phyloP scores from a whole-genome alignment of 371 early-diverging fungal genomes.

The Coemansia sp. region DNA sequence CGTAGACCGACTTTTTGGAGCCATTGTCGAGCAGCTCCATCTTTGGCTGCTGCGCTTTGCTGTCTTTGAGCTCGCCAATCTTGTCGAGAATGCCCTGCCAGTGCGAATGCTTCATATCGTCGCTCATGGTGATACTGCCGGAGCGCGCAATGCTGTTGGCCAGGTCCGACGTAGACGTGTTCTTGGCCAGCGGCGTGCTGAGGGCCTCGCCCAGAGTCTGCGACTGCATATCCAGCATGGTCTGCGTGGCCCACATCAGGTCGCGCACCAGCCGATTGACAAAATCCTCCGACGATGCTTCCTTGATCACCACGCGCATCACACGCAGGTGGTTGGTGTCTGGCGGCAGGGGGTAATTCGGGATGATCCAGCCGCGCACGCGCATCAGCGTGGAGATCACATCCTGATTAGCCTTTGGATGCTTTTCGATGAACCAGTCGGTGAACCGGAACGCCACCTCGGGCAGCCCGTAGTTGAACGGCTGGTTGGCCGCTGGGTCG shows the following conservation, averaged over 20 bases:
- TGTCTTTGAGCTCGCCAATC: slow-evolving; percentile 30
- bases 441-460: slow-evolving; percentile 65
- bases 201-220: slow-evolving; percentile 36
- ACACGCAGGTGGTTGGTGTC: slow-evolving; percentile 34
- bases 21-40: slow-evolving; percentile 13
- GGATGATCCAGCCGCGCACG: slow-evolving; percentile 56
- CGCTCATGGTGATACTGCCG: slow-evolving; percentile 6
- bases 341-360: slow-evolving; percentile 54
- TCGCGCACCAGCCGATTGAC: slow-evolving; percentile 51
- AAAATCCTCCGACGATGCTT: slow-evolving; percentile 53
- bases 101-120: slow-evolving; percentile 22
- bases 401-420: slow-evolving; percentile 52
- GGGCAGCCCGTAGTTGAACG: slow-evolving; percentile 58
- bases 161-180: slow-evolving; percentile 24
- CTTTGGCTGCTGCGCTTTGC: slow-evolving; percentile 1
- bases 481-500: slow-evolving; percentile 22
- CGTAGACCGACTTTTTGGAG: slow-evolving; percentile 24
- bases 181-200: slow-evolving; percentile 23
- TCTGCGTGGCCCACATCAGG: slow-evolving; percentile 50
- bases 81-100: slow-evolving; percentile 24
- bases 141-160: slow-evolving; percentile 22
- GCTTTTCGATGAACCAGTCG: slow-evolving; percentile 52
- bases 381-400: slow-evolving; percentile 55
- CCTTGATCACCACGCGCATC: slow-evolving; percentile 55
- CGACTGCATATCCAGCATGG: slow-evolving; percentile 39